Percentiles rank a stretch among this genome's conserved stretches.
These are phyloP conservation scores for Zygoascus flipseniorum DNA, from an alignment of 805 yeast genomes.

Conservation along the genomic window DNA sequence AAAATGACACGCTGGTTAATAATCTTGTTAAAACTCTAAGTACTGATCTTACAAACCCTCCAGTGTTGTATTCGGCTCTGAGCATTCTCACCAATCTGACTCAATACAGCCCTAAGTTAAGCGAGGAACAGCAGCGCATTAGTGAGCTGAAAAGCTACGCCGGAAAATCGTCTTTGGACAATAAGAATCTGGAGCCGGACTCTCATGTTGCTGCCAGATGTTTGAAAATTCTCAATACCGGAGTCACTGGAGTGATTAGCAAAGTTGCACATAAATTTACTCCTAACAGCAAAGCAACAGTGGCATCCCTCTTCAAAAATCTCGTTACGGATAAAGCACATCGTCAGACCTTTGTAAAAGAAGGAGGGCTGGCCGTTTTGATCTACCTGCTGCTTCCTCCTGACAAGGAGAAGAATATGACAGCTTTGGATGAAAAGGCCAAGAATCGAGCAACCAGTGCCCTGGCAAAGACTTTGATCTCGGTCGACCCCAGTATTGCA, in stretches of 20 bases:
- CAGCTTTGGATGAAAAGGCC: slow-evolving; percentile 14
- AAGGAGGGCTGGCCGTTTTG: slow-evolving; percentile 29
- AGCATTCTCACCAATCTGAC: slow-evolving; percentile 26
- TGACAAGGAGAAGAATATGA: neutral
- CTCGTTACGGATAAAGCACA: slow-evolving; percentile 22
- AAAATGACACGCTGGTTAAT: slow-evolving; percentile 14
- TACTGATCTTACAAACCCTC: slow-evolving; percentile 12
- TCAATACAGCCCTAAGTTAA: slow-evolving; percentile 25
- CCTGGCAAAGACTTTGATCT: slow-evolving; percentile 28
- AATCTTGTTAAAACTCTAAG: slow-evolving; percentile 7
- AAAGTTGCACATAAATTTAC: slow-evolving; percentile 17
- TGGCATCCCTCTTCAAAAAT: slow-evolving; percentile 23
- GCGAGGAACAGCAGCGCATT: slow-evolving; percentile 24
- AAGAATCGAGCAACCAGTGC: slow-evolving; percentile 22
- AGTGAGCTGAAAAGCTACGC: slow-evolving; percentile 23
- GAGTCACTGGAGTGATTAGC: slow-evolving; percentile 19
- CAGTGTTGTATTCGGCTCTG: slow-evolving; percentile 27
- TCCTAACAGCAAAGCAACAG: slow-evolving; percentile 18
- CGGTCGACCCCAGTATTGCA: slow-evolving; percentile 28
- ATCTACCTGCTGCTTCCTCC: slow-evolving; percentile 20
- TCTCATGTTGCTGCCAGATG: slow-evolving; percentile 17
- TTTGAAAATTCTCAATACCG: slow-evolving; percentile 20
- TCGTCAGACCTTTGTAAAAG: slow-evolving; percentile 23
- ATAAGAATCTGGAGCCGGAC: slow-evolving; percentile 11
- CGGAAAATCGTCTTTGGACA: slow-evolving; percentile 20